Evolutionary conservation across 2,329 filamentous ascomycete genomes (phyloP).

Genomic region (Hypoxylon sp.): DNA sequence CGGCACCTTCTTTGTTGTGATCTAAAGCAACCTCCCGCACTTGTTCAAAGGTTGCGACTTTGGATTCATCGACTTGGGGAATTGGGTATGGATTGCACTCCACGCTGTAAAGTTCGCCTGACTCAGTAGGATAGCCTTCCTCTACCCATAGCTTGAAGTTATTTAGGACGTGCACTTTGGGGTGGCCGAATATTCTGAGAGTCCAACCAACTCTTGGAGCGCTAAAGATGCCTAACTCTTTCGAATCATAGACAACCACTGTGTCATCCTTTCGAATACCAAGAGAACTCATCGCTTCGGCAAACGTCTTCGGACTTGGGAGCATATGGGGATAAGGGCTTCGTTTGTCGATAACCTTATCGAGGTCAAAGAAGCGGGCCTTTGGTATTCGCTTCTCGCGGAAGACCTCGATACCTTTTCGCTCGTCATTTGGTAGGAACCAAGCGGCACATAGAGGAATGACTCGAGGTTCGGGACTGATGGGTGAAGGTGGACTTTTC

Average conservation of each 20-base stretch:
- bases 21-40: constrained; percentile 83
- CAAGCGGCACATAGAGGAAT: constrained; percentile 93
- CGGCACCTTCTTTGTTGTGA: constrained; percentile 83
- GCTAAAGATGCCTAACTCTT: constrained; percentile 93
- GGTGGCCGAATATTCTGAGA: constrained; percentile 88
- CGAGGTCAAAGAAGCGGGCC: constrained; percentile 95
- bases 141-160: constrained; percentile 97
- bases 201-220: constrained; percentile 97
- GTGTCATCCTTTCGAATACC: constrained; percentile 90
- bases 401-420: constrained; percentile 86
- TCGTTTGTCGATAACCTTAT: constrained; percentile 87
- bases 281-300: constrained; percentile 87
- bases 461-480: constrained; percentile 85
- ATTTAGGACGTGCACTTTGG: constrained; percentile 89
- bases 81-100: constrained; percentile 77
- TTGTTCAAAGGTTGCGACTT: constrained; percentile 85
- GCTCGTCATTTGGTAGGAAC: constrained; percentile 94
- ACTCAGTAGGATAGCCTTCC: constrained; percentile 84
- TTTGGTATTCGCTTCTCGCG: constrained; percentile 86
- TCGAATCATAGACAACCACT: constrained; percentile 93
- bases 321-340: constrained; percentile 98
- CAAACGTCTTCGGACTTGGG: constrained; percentile 83
- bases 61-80: constrained; percentile 70
- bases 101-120: constrained; percentile 78
- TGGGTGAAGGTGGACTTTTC: constrained; percentile 83